A percentile compares a stretch with the other conserved stretches of the same genome.
Conservation (phyloP, 345 rosid genomes). For the Citrus mangshanensis region DNA sequence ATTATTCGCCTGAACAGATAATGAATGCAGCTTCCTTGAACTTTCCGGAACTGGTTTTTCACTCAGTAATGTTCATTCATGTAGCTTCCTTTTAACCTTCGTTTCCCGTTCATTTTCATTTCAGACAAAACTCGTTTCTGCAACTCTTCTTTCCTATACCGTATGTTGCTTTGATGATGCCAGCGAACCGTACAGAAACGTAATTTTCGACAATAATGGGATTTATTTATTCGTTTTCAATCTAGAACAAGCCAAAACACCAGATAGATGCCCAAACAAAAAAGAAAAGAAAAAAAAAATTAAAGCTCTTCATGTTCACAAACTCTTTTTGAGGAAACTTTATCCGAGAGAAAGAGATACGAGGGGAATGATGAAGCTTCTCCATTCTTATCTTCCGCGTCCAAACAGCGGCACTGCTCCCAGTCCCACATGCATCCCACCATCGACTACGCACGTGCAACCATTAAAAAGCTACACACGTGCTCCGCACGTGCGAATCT, state of each 20-base stretch:
- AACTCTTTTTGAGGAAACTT: not conserved
- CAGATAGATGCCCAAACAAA: not conserved
- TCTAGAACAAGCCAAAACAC: not conserved
- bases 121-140: not conserved
- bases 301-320: not conserved
- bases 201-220: not conserved
- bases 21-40: not conserved
- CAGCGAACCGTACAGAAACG: not conserved
- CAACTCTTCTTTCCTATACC: not conserved
- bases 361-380: not conserved
- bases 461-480: not conserved
- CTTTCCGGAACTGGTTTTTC: not conserved
- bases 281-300: not conserved
- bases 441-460: conserved; percentile 13
- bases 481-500: conserved; percentile 1
- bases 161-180: not conserved
- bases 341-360: too few relatives aligned
- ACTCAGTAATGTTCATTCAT: not conserved
- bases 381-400: not conserved
- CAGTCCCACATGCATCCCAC: not conserved
- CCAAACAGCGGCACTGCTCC: not conserved
- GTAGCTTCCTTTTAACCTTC: conserved; percentile 13
- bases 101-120: not conserved
- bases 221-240: not conserved
- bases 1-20: not conserved